Base-by-base conservation (phyloP, 768 basidiomycete species). In the Porphyrellus cyaneotinctus region DNA sequence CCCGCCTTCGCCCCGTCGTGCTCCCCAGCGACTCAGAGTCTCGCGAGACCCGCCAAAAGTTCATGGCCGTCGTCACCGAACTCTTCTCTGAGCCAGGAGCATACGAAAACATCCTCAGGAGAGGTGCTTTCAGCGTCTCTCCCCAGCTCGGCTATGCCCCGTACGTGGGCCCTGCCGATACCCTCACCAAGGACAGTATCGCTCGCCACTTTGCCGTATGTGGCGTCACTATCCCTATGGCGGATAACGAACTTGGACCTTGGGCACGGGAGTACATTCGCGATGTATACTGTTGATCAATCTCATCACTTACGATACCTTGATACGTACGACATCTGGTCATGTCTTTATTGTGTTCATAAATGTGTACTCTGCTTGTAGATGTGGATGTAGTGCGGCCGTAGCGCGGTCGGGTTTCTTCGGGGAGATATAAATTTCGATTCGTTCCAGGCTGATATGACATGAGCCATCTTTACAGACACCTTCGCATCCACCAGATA, bases 401-500 rank as follows among this genome's bases (percentile, higher is more conserved):
- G 41, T 58, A 63, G 62, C 58, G 47, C 54, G 59, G n/a, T n/a
- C n/a, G n/a, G n/a, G n/a, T n/a, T n/a, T n/a, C n/a, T n/a, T n/a
- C n/a, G n/a, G 18, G 7, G 22, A 9, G 57, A 47, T 42, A 43
- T 65, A 58, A 38, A 20, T 18, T 37, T 18, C 10, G 43, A 20
- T 20, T 28, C 26, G 26, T 28, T 28, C 26, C 5, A 28, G 26
- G 26, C 26, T 35, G 39, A 33, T 53, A 52, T 53, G 58, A 58
- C 20, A 93, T 94, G 91, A 82, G 88, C 44, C 78, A 86, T 20
- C 84, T 98, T 41, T 95, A 88, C 75, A 85, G 82, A 62, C 79
- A 94, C 64, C 78, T 97, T 31, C 83, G 91, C 17, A 74, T 93
- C 28, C 90, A 94, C 68, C 91, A 95, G 66, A 75, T 97, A 53